Evolutionary conservation across 176 grass and related monocot species (phyloP), one percentile per base, ranked within the genome.

Genomic region (Lolium perenne): DNA sequence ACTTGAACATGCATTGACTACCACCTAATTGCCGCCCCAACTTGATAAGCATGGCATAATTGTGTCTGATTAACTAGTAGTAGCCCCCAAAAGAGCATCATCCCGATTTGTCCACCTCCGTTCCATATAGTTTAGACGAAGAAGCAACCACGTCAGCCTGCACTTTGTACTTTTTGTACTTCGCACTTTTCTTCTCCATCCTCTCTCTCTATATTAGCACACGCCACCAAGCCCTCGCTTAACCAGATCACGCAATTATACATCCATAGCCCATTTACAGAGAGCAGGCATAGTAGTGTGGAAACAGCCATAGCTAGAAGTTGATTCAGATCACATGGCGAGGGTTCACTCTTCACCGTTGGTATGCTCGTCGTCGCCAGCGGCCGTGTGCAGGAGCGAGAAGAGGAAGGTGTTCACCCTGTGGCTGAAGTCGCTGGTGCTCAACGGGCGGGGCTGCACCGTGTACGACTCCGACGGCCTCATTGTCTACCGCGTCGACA

Each of bases 401-500:
- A 57, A 51, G 51, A 91, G 89, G 83, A 89, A 87, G 83, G 84
- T 91, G 53, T 93, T 88, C 84, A 93, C 94, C 0, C 11, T 95
- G 58, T 95, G 94, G 87, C 78, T 95, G 61, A 93, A 91, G 80
- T 95, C 91, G 40, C 88, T 91, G 68, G 91, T 93, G 60, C 55
- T 95, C 65, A 91, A 89, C 71, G 74, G 89, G 5, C 90, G 84
- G 4, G 94, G 89, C 16, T 93, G 94, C 86, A 88, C 94, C 60
- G 88, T 91, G 13, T 95, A 91, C 69, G 85, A 95, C 85, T 91
- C 94, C 57, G 74, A 82, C 78, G 94, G 94, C 76, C 23, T 15
- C 20, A 87, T 95, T 40, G 82, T 74, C 29, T 95, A 95, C 78
- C 84, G 94, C n/a, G 91, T 95, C 43, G 91, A 95, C 74, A 95